Evolutionary conservation across 495 filamentous ascomycete species (phyloP), one percentile per base, ranked within the genome.

Genomic region (Xylaria castorea): DNA sequence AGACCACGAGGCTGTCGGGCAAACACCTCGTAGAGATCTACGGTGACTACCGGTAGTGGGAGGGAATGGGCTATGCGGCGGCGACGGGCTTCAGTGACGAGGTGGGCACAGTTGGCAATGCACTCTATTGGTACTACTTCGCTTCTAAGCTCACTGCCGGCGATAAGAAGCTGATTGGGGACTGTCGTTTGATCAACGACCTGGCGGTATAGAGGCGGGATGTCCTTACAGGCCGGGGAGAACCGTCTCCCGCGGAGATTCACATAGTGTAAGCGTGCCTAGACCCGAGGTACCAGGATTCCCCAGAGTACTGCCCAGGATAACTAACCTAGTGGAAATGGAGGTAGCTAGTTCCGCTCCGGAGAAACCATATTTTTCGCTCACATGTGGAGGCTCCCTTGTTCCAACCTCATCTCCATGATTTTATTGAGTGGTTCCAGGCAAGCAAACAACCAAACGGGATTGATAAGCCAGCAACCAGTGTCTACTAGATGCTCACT

Each of bases 81-180:
- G n/a, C n/a, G n/a, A n/a, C n/a, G n/a, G n/a, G n/a, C n/a, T n/a
- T n/a, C n/a, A n/a, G n/a, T n/a, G n/a, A n/a, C n/a, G n/a, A n/a
- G n/a, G n/a, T n/a, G n/a, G n/a, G n/a, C n/a, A n/a, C n/a, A n/a
- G n/a, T n/a, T n/a, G n/a, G n/a, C n/a, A n/a, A n/a, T n/a, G 89
- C 90, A 20, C 80, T 95, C 34, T 86, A 82, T 71, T 97, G 93
- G 93, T 86, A 93, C 72, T 96, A 93, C 75, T 82, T 97, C 5
- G 90, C 90, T 0, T 87, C 90, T 72, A 91, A 88, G 78, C 83
- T 92, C 75, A 83, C 85, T 72, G 79, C 82, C 11, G 82, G 78
- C 22, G 81, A 76, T 74, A 81, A 77, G 25, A 81, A 81, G 3
- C 76, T 87, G 57, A 74, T 77, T 57, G 84, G 84, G 25, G 83